Percentiles rank a stretch among this genome's conserved stretches.
These are phyloP conservation scores for Gyromitra esculenta DNA, from an alignment of 2,329 filamentous ascomycete species.

Conservation along the genomic window DNA sequence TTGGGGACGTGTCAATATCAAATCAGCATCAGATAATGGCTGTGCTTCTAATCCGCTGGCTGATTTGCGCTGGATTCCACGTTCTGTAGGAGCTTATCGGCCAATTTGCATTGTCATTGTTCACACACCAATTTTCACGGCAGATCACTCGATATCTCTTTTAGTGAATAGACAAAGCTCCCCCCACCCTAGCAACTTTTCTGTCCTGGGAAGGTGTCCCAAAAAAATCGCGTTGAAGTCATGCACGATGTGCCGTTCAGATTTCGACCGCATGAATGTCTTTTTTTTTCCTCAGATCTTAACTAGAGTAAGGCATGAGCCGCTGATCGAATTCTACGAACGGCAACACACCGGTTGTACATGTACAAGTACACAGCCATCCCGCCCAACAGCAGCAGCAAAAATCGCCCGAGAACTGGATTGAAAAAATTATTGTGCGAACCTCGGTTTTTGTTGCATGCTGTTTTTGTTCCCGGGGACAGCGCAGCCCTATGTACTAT, in stretches of 20 bases:
- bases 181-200: neutral
- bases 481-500: constrained; percentile 44
- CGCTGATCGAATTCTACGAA: constrained; percentile 35
- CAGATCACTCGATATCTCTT: constrained; percentile 41
- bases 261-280: constrained; percentile 44
- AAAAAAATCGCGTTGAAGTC: constrained; percentile 29
- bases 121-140: constrained; percentile 33
- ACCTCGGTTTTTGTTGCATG: constrained; percentile 18
- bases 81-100: constrained; percentile 32
- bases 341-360: constrained; percentile 35
- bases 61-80: constrained; percentile 26
- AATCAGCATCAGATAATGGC: constrained; percentile 22
- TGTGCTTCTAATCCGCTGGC: constrained; percentile 25
- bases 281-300: constrained; percentile 38
- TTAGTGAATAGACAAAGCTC: neutral
- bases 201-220: constrained; percentile 42
- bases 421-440: constrained; percentile 8
- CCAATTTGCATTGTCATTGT: constrained; percentile 6
- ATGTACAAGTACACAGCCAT: constrained; percentile 22
- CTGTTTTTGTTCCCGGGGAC: constrained; percentile 17
- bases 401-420: constrained; percentile 9
- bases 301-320: constrained; percentile 26
- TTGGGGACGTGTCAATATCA: constrained; percentile 12
- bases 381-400: neutral
- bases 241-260: constrained; percentile 51